Percentiles rank a stretch among this genome's conserved stretches.
These are phyloP conservation scores for Yarrowia deformans DNA, from an alignment of 805 yeast species.

Conservation along the genomic window DNA sequence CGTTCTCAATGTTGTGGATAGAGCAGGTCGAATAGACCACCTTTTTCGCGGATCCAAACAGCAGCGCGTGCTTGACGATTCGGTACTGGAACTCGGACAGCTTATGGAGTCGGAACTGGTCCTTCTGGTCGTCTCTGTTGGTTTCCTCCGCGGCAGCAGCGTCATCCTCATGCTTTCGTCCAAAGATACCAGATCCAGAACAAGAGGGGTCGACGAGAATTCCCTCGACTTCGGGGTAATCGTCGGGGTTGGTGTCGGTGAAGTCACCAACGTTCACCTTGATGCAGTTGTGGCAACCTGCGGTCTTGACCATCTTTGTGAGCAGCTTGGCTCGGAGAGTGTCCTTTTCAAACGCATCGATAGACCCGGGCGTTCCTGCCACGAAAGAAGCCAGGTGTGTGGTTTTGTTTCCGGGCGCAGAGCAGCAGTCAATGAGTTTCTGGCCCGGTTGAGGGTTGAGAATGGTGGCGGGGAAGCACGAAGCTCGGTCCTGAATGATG, in stretches of 20 bases:
- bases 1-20: constrained; percentile 91
- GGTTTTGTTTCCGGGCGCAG: constrained; percentile 99
- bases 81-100: constrained; percentile 86
- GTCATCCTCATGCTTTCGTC: constrained; percentile 67
- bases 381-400: constrained; percentile 84
- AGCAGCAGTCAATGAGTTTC: constrained; percentile 86
- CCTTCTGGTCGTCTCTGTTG: constrained; percentile 44
- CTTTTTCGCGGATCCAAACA: constrained; percentile 74
- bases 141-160: constrained; percentile 41
- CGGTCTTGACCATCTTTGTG: constrained; percentile 77
- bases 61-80: constrained; percentile 86
- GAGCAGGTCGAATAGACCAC: constrained; percentile 97
- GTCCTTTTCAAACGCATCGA: constrained; percentile 90
- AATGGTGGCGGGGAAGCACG: constrained; percentile 94
- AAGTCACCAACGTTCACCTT: constrained; percentile 63
- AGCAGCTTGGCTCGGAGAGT: constrained; percentile 71
- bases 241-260: constrained; percentile 63
- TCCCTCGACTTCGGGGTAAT: constrained; percentile 73
- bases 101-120: constrained; percentile 65
- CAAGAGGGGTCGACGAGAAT: constrained; percentile 95
- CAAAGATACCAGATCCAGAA: constrained; percentile 97
- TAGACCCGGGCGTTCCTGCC: constrained; percentile 50
- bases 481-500: constrained; percentile 94
- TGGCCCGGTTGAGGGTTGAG: constrained; percentile 68
- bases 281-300: constrained; percentile 65